phyloP scores from a whole-genome alignment of 192 early-diverging fungal genomes.

The Podila horticola region DNA sequence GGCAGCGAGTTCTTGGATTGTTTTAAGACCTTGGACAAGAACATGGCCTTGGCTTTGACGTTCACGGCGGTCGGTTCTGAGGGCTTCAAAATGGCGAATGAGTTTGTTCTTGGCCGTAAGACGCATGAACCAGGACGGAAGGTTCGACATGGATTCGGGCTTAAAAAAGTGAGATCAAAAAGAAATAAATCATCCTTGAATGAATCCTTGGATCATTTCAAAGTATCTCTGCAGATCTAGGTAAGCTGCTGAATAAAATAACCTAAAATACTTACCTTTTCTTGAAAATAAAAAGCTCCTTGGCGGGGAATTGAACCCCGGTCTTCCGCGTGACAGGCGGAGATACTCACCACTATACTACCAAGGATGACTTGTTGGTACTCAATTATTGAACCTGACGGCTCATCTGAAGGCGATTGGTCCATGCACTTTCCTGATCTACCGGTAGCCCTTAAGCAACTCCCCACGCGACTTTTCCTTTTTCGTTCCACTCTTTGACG shows the following conservation, averaged over 20 bases:
- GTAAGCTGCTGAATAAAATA: too few relatives aligned
- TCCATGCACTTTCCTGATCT: too few relatives aligned
- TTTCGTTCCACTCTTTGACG: too few relatives aligned
- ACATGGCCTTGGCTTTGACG: constrained; percentile 30
- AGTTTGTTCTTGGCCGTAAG: constrained; percentile 32
- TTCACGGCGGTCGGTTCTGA: constrained; percentile 29
- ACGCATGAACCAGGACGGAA: constrained; percentile 23
- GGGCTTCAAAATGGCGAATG: constrained; percentile 23
- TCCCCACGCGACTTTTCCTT: too few relatives aligned
- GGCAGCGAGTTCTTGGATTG: constrained; percentile 31
- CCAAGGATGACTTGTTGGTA: neutral
- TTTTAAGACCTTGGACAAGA: constrained; percentile 45
- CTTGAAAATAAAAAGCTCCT: neutral
- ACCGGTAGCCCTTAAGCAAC: too few relatives aligned
- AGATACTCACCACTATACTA: constrained; percentile 25
- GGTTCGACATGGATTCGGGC: neutral
- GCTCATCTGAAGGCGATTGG: too few relatives aligned
- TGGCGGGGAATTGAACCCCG: constrained; percentile 20
- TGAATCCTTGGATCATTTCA: too few relatives aligned
- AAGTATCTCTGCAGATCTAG: too few relatives aligned
- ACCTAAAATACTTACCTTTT: too few relatives aligned
- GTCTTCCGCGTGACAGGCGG: constrained; percentile 23
- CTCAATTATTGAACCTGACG: too few relatives aligned
- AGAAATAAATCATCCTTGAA: too few relatives aligned
- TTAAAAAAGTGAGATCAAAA: too few relatives aligned